Evolutionary conservation across 345 rosid species (phyloP).

Genomic region (Populus pruinosa): DNA sequence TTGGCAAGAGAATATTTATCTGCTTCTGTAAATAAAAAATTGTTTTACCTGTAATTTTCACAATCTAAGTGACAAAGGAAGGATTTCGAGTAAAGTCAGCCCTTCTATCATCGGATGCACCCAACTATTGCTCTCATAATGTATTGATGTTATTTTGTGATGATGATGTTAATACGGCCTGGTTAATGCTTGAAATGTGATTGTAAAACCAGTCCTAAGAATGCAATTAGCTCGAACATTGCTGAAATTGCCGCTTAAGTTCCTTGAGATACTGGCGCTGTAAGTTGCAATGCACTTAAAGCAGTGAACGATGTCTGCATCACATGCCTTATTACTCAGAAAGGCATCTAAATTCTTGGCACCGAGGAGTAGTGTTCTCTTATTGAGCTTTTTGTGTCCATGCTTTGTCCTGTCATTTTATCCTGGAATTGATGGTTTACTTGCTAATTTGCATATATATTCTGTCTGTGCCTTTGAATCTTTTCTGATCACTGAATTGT

Average conservation of each 20-base stretch:
- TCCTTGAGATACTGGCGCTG: background rate
- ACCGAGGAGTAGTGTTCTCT: background rate
- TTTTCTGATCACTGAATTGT: background rate
- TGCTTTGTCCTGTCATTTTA: background rate
- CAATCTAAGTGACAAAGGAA: background rate
- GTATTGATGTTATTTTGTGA: background rate
- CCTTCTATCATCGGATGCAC: background rate
- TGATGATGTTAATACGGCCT: background rate
- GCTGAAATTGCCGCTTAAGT: background rate
- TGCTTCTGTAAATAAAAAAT: background rate
- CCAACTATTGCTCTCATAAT: background rate
- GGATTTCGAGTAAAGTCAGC: background rate
- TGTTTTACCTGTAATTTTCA: background rate
- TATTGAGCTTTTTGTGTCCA: background rate
- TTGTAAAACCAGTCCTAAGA: background rate
- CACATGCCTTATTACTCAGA: background rate
- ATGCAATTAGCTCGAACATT: too few species aligned
- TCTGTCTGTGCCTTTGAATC: background rate
- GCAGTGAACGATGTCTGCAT: background rate
- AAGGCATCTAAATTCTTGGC: background rate
- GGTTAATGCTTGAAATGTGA: background rate
- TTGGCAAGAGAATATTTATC: background rate
- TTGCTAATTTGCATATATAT: background rate
- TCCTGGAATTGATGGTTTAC: too few species aligned
- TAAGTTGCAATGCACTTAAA: background rate